Evolutionary conservation across 495 filamentous ascomycete species (phyloP).

Genomic region (Zalerion maritima): DNA sequence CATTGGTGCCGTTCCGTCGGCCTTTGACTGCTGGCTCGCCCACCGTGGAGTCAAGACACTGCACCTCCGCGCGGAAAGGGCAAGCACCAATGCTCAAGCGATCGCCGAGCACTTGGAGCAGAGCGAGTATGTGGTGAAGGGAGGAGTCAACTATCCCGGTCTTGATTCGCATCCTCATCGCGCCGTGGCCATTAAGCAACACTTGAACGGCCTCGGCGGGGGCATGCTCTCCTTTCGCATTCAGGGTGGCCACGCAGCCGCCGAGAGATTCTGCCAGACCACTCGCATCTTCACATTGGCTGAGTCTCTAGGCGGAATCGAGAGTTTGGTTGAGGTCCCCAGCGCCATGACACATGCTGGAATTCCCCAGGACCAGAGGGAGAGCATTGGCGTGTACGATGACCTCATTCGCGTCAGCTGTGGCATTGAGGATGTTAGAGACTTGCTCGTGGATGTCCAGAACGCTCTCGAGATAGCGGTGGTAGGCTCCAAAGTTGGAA

Average conservation of each 20-base stretch:
- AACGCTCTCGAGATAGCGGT: conserved; percentile 71
- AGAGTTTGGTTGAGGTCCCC: conserved; percentile 82
- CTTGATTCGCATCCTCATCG: conserved; percentile 76
- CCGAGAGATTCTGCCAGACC: conserved; percentile 79
- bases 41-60: conserved; percentile 95
- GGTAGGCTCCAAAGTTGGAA: conserved; percentile 3
- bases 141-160: conserved; percentile 90
- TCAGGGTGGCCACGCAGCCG: conserved; percentile 71
- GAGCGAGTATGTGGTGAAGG: conserved; percentile 64
- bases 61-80: conserved; percentile 78
- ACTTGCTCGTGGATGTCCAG: conserved; percentile 70
- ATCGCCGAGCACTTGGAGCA: conserved; percentile 64
- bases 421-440: conserved; percentile 81
- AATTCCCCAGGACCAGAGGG: conserved; percentile 78
- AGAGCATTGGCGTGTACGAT: conserved; percentile 88
- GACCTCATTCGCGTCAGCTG: conserved; percentile 91
- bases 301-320: conserved; percentile 85
- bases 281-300: conserved; percentile 87
- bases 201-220: conserved; percentile 87
- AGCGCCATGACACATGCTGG: conserved; percentile 93
- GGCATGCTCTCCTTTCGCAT: conserved; percentile 97
- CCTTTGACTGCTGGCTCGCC: conserved; percentile 98
- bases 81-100: conserved; percentile 62
- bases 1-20: conserved; percentile 82
- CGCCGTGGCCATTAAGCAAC: conserved; percentile 72